These are phyloP conservation scores for barley (Hordeum vulgare) DNA, from an alignment of 176 grass and related monocot genomes.

Conservation along the genomic window MorexV3_pseudomolecules_assembly NC_058519.1:640947389-640947888, in stretches of 20 bases:
- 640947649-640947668: slow-evolving; percentile 72
- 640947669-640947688: slow-evolving; percentile 51
- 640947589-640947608: slow-evolving; percentile 85
- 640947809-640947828: slow-evolving; percentile 62
- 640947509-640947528: background rate
- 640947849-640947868: slow-evolving; percentile 43
- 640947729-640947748: too few species aligned
- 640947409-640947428: slow-evolving; percentile 96
- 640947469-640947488: slow-evolving; percentile 41
- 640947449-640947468: slow-evolving; percentile 76
- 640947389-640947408: background rate
- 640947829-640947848: slow-evolving; percentile 80
- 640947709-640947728: background rate
- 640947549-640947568: slow-evolving; percentile 51
- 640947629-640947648: slow-evolving; percentile 79
- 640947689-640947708: background rate
- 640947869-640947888: slow-evolving; percentile 61
- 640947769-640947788: background rate
- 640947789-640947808: background rate
- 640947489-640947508: background rate
- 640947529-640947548: slow-evolving; percentile 1
- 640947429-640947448: slow-evolving; percentile 83
- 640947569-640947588: slow-evolving; percentile 77
- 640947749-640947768: background rate
- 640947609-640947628: slow-evolving; percentile 71